These are phyloP conservation scores for Penicillium griseofulvum DNA, from an alignment of 2,329 filamentous ascomycete species.

Conservation along the genomic window DNA sequence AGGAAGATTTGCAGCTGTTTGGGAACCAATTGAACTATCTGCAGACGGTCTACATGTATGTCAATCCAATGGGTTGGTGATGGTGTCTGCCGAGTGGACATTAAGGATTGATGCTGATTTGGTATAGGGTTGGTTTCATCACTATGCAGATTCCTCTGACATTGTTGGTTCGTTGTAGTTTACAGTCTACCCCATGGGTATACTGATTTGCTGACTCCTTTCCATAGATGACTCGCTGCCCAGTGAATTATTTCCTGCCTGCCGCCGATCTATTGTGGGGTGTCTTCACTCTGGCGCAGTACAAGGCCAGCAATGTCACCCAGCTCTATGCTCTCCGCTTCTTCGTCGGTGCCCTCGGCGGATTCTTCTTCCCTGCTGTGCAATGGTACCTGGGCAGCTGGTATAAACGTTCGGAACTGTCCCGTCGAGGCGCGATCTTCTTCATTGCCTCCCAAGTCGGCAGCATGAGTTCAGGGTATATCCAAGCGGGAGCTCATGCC, in stretches of 20 bases:
- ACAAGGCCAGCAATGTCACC: constrained; percentile 19
- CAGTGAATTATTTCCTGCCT: constrained; percentile 20
- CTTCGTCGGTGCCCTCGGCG: constrained; percentile 35
- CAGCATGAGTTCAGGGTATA: constrained; percentile 25
- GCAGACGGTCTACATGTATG: constrained; percentile 21
- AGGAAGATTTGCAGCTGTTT: constrained; percentile 20
- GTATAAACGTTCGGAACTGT: constrained; percentile 24
- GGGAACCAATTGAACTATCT: constrained; percentile 25
- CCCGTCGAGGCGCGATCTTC: constrained; percentile 24
- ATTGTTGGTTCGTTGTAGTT: constrained; percentile 8
- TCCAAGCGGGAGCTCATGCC: constrained; percentile 23
- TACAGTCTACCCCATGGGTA: neutral
- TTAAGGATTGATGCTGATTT: neutral
- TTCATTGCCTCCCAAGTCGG: constrained; percentile 24
- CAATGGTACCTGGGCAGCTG: constrained; percentile 25
- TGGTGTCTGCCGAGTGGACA: too few species aligned
- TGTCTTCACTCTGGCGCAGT: constrained; percentile 17
- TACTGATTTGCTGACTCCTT: neutral
- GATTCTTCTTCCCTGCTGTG: constrained; percentile 31
- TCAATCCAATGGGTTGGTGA: neutral
- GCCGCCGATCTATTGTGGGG: constrained; percentile 19
- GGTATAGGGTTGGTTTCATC: constrained; percentile 18
- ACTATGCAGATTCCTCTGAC: constrained; percentile 20
- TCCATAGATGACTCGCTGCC: constrained; percentile 18
- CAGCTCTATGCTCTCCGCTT: constrained; percentile 34